Evolutionary conservation across 805 yeast species (phyloP).

Genomic region (Candida schatavii): DNA sequence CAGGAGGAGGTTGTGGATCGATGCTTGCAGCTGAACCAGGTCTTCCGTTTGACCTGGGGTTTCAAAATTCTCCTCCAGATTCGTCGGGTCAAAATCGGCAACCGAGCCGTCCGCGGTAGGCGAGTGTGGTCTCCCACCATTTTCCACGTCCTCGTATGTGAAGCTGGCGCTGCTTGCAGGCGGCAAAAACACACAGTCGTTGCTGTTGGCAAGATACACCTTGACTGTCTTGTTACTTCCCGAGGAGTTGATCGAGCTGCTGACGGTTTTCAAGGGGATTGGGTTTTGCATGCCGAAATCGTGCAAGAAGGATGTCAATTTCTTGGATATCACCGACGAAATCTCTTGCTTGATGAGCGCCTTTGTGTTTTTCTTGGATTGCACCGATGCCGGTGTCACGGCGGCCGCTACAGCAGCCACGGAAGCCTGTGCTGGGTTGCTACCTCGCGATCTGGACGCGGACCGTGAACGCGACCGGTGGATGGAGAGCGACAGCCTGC

Average conservation of each 20-base stretch:
- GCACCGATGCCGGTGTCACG: no score
- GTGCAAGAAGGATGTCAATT: conserved; percentile 24
- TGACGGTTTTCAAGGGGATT: conserved; percentile 24
- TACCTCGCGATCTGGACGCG: conserved; percentile 13
- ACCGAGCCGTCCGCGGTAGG: not conserved
- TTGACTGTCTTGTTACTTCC: conserved; percentile 27
- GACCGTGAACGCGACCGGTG: conserved; percentile 7
- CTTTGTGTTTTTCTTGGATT: conserved; percentile 27
- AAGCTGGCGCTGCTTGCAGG: conserved; percentile 39
- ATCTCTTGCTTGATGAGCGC: conserved; percentile 40
- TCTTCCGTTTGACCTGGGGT: not conserved
- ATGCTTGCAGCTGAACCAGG: not conserved
- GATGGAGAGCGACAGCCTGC: conserved; percentile 15
- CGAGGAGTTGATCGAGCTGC: conserved; percentile 15
- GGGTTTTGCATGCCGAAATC: conserved; percentile 42
- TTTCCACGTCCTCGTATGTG: conserved; percentile 43
- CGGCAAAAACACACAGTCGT: conserved; percentile 38
- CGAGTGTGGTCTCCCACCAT: conserved; percentile 26
- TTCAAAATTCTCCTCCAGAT: not conserved
- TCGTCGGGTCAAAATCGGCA: not conserved
- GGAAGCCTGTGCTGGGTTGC: conserved; percentile 10
- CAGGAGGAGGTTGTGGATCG: not conserved
- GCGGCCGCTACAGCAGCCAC: conserved; percentile 6
- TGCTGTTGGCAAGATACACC: conserved; percentile 36
- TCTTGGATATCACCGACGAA: conserved; percentile 33